phyloP scores from a whole-genome alignment of 1,139 yeast species.

The Geotrichum restrictum region DNA sequence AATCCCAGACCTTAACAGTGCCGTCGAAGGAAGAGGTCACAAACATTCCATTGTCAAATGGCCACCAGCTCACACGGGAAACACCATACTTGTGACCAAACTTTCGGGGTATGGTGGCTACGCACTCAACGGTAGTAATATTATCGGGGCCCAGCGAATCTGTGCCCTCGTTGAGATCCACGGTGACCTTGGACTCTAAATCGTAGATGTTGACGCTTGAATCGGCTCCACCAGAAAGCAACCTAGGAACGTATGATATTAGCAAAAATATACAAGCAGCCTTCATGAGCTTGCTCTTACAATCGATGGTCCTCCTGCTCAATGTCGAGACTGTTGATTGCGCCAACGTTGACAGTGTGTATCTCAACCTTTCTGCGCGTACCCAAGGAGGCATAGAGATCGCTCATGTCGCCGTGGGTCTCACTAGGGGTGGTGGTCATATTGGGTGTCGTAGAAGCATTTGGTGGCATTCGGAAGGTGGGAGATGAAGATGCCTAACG shows the following conservation, averaged over 20 bases:
- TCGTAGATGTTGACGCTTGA: conserved; percentile 47
- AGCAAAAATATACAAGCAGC: background rate
- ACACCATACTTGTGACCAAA: conserved; percentile 68
- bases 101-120: conserved; percentile 45
- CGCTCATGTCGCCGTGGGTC: background rate
- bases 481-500: background rate
- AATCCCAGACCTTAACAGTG: conserved; percentile 77
- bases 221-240: conserved; percentile 76
- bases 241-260: conserved; percentile 6
- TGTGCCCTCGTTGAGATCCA: conserved; percentile 7
- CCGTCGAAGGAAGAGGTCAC: conserved; percentile 78
- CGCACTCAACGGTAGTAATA: conserved; percentile 6
- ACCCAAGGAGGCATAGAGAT: conserved; percentile 6
- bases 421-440: background rate
- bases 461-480: background rate
- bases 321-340: conserved; percentile 64
- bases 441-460: background rate
- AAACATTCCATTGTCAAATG: conserved; percentile 81
- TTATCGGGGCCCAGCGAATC: conserved; percentile 13
- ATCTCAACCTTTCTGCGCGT: conserved; percentile 21
- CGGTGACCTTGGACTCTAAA: conserved; percentile 11
- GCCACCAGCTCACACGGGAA: conserved; percentile 83
- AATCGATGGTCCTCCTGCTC: conserved; percentile 50
- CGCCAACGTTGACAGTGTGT: conserved; percentile 34
- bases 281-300: background rate